These are phyloP conservation scores for Populus deltoides DNA, from an alignment of 345 rosid genomes.

Conservation along the genomic window DNA sequence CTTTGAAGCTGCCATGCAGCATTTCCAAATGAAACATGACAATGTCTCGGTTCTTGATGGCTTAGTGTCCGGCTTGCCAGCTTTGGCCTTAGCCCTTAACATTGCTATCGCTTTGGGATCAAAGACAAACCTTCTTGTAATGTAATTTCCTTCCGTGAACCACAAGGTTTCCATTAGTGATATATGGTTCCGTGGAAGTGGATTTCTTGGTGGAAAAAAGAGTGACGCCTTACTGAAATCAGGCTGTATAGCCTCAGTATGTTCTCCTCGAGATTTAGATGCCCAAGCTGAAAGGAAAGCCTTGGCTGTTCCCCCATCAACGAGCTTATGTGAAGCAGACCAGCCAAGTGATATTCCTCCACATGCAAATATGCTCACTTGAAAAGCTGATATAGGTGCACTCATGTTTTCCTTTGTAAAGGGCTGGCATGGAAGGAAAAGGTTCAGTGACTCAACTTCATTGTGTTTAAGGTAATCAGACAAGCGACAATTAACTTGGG, in stretches of 20 bases:
- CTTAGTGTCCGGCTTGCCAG: neutral
- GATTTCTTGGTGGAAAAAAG: slow-evolving; percentile 12
- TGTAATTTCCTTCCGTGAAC: slow-evolving; percentile 5
- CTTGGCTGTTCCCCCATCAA: slow-evolving; percentile 5
- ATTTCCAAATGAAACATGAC: slow-evolving; percentile 19
- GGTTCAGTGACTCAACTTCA: slow-evolving; percentile 3
- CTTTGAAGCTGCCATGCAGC: slow-evolving; percentile 6
- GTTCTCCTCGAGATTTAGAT: neutral
- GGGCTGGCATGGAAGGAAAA: neutral
- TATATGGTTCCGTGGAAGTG: slow-evolving; percentile 2
- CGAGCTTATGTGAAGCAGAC: neutral
- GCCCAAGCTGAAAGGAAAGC: slow-evolving; percentile 7
- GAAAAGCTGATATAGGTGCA: neutral
- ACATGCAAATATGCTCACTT: slow-evolving; percentile 2
- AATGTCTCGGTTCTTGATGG: neutral
- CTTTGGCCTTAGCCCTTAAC: neutral
- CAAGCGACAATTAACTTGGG: neutral
- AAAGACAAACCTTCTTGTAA: slow-evolving; percentile 12
- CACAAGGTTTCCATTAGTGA: slow-evolving; percentile 17
- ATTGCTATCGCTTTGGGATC: neutral
- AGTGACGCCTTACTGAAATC: neutral
- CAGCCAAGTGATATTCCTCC: slow-evolving; percentile 13
- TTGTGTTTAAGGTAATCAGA: slow-evolving; percentile 2
- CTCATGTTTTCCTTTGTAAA: neutral
- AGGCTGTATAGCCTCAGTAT: neutral